These are phyloP conservation scores for Arthrobotrys musiformis DNA, from an alignment of 2,329 filamentous ascomycete species.

Conservation along the genomic window DNA sequence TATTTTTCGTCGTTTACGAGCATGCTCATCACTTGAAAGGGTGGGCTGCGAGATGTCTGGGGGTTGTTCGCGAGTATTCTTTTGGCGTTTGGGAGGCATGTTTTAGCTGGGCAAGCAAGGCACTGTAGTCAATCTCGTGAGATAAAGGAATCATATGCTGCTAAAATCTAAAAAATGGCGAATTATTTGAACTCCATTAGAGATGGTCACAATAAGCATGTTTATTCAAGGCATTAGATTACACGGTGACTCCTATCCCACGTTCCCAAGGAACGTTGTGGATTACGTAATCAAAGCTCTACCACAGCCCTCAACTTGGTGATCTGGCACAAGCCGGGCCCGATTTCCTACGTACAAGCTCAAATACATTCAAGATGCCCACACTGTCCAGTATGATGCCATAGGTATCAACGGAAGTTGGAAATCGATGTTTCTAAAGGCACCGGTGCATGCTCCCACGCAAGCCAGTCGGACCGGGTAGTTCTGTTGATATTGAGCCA, in stretches of 20 bases:
- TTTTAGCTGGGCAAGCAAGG: neutral
- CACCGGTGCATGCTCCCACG: constrained; percentile 76
- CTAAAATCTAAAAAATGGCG: neutral
- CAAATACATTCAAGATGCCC: neutral
- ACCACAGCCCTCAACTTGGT: neutral
- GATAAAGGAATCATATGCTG: neutral
- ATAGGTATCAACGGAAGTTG: constrained; percentile 37
- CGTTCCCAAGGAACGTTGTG: neutral
- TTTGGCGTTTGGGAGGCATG: constrained; percentile 6
- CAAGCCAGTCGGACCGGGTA: constrained; percentile 95
- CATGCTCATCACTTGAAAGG: constrained; percentile 13
- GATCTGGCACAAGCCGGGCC: neutral
- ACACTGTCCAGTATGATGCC: neutral
- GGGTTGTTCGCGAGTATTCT: neutral
- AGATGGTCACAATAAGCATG: neutral
- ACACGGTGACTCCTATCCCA: neutral
- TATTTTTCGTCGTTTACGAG: constrained; percentile 38
- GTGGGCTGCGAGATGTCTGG: neutral
- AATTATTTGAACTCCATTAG: neutral
- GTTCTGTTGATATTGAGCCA: constrained; percentile 71
- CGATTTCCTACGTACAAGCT: constrained; percentile 20
- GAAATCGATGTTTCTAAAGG: constrained; percentile 60
- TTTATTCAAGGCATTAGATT: neutral
- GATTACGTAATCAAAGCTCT: constrained; percentile 30
- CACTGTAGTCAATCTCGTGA: neutral